Base-by-base conservation (phyloP, 2,329 filamentous ascomycete genomes). In the Pseudocercospora cruenta region DNA sequence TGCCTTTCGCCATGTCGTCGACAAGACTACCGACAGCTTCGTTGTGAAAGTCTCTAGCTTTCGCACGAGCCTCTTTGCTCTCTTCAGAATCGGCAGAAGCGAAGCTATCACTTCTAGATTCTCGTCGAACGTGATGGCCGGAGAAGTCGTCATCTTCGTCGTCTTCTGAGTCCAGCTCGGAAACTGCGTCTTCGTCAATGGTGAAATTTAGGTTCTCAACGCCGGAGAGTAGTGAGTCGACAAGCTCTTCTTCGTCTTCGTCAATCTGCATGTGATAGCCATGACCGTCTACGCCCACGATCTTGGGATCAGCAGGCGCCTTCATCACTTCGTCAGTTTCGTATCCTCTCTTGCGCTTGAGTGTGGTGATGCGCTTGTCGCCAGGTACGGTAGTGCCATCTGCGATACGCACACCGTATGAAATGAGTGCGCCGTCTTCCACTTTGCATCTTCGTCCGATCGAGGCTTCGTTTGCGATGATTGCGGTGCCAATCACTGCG, bases 11-110 rank as follows among this genome's bases (percentile, higher is more conserved):
- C 49, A 98, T 84, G 24, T 93, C 91, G 74, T 97, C 94, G 68
- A 94, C 86, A n/a, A 98, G 86, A 67, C 92, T 94, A 70, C 89
- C 85, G 2, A 94, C 91, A 26, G 94, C 94, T 75, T 97, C 94
- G 67, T 90, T 85, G 77, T 97, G 92, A 85, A 98, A 98, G 65
- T 88, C 84, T 65, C 86, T 84, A 22, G 85, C 82, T 65, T 80
- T 80, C 31, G 79, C 60, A 45, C 70, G 66, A 80, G 82, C 71
- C 49, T 74, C 73, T 22, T 70, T 74, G 59, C 84, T 84, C 60
- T 88, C 85, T 16, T 88, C 87, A 0, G 91, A 93, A 47, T 90
- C 86, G 74, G 94, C 68, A 2, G 75, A 77, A 57, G 70, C 70
- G 61, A 78, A 78, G 66, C 76, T 78, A 47, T 75, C 76, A 21